These are phyloP conservation scores for Stagonosporopsis chrysanthemi DNA, from an alignment of 2,329 filamentous ascomycete species.

Conservation along the genomic window DNA sequence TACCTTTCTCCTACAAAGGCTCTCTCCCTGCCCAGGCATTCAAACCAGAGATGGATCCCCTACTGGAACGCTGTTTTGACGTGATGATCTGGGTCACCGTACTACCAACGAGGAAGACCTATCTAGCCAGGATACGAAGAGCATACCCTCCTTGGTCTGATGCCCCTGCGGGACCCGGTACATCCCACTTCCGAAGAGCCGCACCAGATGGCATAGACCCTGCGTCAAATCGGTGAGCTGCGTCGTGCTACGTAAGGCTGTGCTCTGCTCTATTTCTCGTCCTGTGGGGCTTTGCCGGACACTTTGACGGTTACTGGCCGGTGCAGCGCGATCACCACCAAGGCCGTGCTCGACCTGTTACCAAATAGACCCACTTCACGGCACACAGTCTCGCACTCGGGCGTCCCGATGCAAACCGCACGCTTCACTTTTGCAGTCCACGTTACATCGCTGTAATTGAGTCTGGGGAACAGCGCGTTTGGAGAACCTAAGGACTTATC, in stretches of 20 bases:
- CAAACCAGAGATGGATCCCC: background rate
- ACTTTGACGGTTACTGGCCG: background rate
- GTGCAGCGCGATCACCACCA: background rate
- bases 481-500: background rate
- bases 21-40: background rate
- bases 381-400: background rate
- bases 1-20: background rate
- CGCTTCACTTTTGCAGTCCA: conserved; percentile 10
- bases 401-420: conserved; percentile 1
- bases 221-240: background rate
- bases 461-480: background rate
- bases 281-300: background rate
- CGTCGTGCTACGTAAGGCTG: background rate
- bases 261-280: background rate
- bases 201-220: background rate
- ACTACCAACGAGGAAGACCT: background rate
- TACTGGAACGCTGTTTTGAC: background rate
- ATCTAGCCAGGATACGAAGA: background rate
- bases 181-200: background rate
- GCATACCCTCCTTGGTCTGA: background rate
- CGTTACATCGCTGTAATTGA: background rate
- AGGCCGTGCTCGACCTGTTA: conserved; percentile 3
- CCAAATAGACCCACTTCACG: conserved; percentile 12
- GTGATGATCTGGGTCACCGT: background rate
- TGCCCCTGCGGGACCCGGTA: background rate